A percentile compares a stretch with the other conserved stretches of the same genome.
Conservation (phyloP, 768 basidiomycete species). For the Chiua virens region DNA sequence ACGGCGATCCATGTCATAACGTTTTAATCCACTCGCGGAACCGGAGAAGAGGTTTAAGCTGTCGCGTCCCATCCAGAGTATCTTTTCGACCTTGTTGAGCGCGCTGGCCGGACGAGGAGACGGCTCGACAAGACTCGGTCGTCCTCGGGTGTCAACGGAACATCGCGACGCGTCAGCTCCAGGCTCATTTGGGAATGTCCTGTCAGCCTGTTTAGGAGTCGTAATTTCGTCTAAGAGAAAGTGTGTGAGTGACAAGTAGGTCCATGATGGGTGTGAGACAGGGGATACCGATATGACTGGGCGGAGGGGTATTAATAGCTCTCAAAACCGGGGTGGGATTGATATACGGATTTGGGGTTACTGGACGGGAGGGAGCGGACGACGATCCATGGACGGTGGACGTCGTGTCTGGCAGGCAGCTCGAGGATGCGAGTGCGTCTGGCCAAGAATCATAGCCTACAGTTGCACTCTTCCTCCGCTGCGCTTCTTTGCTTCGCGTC, state of each 20-base stretch:
- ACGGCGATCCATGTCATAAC: slow-evolving; percentile 13
- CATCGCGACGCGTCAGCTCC: slow-evolving; percentile 1
- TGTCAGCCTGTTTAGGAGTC: slow-evolving; percentile 12
- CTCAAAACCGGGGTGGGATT: slow-evolving; percentile 34
- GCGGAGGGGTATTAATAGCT: slow-evolving; percentile 5
- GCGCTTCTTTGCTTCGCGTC: slow-evolving; percentile 17
- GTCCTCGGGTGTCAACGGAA: slow-evolving; percentile 5
- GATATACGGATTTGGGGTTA: slow-evolving; percentile 35
- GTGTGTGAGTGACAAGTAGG: background rate
- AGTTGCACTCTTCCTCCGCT: slow-evolving; percentile 10
- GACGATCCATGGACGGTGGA: background rate
- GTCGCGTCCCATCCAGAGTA: slow-evolving; percentile 32
- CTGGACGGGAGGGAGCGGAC: slow-evolving; percentile 17
- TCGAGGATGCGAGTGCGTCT: slow-evolving; percentile 1
- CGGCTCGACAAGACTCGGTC: slow-evolving; percentile 2
- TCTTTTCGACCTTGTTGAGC: slow-evolving; percentile 34
- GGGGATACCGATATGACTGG: slow-evolving; percentile 15
- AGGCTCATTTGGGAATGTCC: background rate
- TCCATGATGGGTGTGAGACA: background rate
- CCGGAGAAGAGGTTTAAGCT: slow-evolving; percentile 31
- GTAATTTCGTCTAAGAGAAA: slow-evolving; percentile 11
- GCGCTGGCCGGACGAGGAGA: slow-evolving; percentile 25
- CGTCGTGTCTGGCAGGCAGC: too few species aligned
- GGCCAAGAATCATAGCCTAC: slow-evolving; percentile 26
- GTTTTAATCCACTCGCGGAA: slow-evolving; percentile 6